Evolutionary conservation across 1,284 basidiomycete species (phyloP).

Genomic region (Marasmius sp.): DNA sequence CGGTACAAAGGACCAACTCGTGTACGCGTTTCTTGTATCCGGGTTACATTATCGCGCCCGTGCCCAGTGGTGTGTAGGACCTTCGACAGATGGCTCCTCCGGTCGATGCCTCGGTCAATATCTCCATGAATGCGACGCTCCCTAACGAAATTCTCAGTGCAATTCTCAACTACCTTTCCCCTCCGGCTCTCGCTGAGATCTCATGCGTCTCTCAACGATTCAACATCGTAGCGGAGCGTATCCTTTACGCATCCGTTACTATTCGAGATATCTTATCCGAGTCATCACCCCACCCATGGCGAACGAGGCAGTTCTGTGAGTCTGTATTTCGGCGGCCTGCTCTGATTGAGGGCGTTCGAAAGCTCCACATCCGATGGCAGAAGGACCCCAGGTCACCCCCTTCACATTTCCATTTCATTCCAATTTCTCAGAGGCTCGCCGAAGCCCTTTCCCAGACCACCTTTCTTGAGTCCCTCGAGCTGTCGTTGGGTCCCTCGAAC

Average conservation of each 20-base stretch:
- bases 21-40: not conserved
- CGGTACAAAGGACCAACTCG: conserved; percentile 3
- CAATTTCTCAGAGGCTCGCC: conserved; percentile 32
- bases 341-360: conserved; percentile 44
- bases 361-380: conserved; percentile 57
- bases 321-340: conserved; percentile 47
- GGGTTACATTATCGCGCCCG: not conserved
- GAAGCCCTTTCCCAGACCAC: conserved; percentile 37
- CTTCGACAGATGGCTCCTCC: conserved; percentile 14
- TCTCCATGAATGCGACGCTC: conserved; percentile 25
- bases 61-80: not conserved
- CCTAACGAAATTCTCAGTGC: conserved; percentile 60
- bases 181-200: conserved; percentile 38
- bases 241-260: conserved; percentile 53
- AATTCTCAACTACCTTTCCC: conserved; percentile 47
- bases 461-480: conserved; percentile 53
- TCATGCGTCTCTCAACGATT: conserved; percentile 48
- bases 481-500: conserved; percentile 50
- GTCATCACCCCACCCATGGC: conserved; percentile 39
- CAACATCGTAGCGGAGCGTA: conserved; percentile 54
- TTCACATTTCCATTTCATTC: conserved; percentile 29
- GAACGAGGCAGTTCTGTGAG: conserved; percentile 50
- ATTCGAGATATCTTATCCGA: conserved; percentile 49
- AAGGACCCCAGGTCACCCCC: conserved; percentile 26
- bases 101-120: conserved; percentile 36